Evolutionary conservation across 441 rosid species (phyloP).

Genomic region (Gossypium schwendimanii): DNA sequence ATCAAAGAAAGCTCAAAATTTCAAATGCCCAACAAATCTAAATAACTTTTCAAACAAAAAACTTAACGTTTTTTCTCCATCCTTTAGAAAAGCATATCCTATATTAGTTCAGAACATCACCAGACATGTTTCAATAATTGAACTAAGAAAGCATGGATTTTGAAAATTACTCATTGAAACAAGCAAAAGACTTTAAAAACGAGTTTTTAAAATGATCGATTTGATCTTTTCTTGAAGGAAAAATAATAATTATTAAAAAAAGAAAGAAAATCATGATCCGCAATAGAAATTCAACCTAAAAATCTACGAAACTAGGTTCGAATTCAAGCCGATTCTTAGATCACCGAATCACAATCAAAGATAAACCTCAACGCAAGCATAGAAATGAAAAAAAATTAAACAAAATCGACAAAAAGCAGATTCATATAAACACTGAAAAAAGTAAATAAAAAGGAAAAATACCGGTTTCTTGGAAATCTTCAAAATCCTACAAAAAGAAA

Average conservation of each 20-base stretch:
- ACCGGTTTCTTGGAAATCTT: slow-evolving; percentile 15
- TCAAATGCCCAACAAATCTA: background rate
- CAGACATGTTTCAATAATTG: background rate
- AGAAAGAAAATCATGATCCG: background rate
- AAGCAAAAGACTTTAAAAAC: background rate
- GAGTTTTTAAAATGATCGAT: no score
- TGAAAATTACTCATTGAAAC: background rate
- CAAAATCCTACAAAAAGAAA: background rate
- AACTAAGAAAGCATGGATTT: background rate
- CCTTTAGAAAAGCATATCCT: background rate
- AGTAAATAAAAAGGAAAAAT: background rate
- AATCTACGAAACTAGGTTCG: background rate
- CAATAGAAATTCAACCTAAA: background rate
- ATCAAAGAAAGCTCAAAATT: background rate
- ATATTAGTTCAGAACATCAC: background rate
- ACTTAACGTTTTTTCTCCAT: background rate
- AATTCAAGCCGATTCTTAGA: background rate
- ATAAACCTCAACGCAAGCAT: background rate
- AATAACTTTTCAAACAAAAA: background rate
- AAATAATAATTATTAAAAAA: background rate
- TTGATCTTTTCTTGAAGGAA: no score
- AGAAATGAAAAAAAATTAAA: background rate
- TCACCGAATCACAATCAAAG: background rate
- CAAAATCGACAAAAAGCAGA: background rate
- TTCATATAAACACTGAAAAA: background rate